Evolutionary conservation across 805 yeast species (phyloP).

Genomic region (Lipomyces sp.): DNA sequence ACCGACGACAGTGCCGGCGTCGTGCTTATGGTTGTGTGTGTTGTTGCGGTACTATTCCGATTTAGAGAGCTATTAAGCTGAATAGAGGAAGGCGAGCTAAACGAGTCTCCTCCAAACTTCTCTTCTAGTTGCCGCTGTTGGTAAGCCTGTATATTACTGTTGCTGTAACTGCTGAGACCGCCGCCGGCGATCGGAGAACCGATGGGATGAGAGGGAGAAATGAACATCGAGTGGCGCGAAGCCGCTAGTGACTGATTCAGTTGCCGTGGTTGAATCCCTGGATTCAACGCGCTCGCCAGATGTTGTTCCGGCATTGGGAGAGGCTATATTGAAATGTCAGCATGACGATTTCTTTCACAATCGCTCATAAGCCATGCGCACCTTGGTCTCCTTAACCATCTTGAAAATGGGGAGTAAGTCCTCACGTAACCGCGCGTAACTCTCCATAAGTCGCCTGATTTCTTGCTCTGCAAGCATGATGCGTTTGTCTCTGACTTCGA

Average conservation of each 20-base stretch:
- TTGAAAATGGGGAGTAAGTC: conserved; percentile 64
- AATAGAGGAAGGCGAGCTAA: no score
- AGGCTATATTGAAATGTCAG: conserved; percentile 7
- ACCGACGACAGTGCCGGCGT: no score
- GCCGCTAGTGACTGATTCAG: no score
- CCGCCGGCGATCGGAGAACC: conserved; percentile 4
- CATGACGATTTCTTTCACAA: conserved; percentile 42
- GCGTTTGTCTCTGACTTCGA: conserved; percentile 35
- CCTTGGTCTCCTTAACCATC: conserved; percentile 56
- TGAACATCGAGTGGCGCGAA: conserved; percentile 29
- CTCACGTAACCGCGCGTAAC: conserved; percentile 54
- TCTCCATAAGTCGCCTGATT: conserved; percentile 48
- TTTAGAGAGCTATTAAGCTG: no score
- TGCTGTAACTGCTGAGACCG: no score
- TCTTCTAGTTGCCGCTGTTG: no score
- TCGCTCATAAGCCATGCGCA: conserved; percentile 44
- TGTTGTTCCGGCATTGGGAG: conserved; percentile 29
- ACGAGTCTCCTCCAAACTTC: no score
- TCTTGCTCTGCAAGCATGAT: conserved; percentile 38
- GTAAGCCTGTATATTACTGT: background rate
- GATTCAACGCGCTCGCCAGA: no score
- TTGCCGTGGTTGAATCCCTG: no score
- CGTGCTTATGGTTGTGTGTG: no score
- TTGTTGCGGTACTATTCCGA: no score
- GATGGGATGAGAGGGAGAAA: conserved; percentile 16